phyloP scores from a whole-genome alignment of 805 yeast species.

The Suhomyces faveliae region DNA sequence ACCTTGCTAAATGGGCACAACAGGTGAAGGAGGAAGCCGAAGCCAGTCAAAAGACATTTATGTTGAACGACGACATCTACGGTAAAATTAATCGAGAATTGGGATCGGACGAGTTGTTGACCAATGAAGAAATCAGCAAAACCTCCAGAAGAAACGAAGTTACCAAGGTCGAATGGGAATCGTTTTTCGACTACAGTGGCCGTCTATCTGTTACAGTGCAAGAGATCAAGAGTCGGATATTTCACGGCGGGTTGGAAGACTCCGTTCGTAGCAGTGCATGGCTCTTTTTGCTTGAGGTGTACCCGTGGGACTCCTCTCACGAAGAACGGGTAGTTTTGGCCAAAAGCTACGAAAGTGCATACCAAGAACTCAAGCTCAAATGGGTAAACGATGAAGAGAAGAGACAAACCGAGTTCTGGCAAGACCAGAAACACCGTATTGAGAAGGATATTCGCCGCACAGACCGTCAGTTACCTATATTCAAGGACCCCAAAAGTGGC shows the following conservation, averaged over 20 bases:
- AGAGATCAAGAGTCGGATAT: constrained; percentile 79
- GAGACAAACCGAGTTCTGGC: constrained; percentile 65
- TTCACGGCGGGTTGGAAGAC: constrained; percentile 81
- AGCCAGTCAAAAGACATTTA: constrained; percentile 49
- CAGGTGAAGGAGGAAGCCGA: constrained; percentile 90
- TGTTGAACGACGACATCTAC: constrained; percentile 60
- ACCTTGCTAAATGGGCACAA: constrained; percentile 94
- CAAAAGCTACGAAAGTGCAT: constrained; percentile 56
- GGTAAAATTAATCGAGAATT: constrained; percentile 57
- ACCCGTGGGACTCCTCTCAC: constrained; percentile 80
- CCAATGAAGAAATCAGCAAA: constrained; percentile 56
- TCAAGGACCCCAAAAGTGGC: constrained; percentile 38
- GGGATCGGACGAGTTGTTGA: constrained; percentile 55
- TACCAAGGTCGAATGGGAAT: constrained; percentile 74
- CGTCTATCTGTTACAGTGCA: constrained; percentile 65
- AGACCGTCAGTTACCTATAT: constrained; percentile 74
- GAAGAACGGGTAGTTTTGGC: constrained; percentile 64
- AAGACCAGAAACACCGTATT: constrained; percentile 84
- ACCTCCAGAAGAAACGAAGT: constrained; percentile 69
- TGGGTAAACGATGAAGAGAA: constrained; percentile 62
- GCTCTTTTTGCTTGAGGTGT: constrained; percentile 80
- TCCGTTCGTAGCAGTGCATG: constrained; percentile 71
- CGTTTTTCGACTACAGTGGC: constrained; percentile 79
- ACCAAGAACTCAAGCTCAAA: constrained; percentile 62
- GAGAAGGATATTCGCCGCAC: constrained; percentile 93